Base-by-base conservation (phyloP, 2,329 filamentous ascomycete species). In the Dissoconium aciculare region DNA sequence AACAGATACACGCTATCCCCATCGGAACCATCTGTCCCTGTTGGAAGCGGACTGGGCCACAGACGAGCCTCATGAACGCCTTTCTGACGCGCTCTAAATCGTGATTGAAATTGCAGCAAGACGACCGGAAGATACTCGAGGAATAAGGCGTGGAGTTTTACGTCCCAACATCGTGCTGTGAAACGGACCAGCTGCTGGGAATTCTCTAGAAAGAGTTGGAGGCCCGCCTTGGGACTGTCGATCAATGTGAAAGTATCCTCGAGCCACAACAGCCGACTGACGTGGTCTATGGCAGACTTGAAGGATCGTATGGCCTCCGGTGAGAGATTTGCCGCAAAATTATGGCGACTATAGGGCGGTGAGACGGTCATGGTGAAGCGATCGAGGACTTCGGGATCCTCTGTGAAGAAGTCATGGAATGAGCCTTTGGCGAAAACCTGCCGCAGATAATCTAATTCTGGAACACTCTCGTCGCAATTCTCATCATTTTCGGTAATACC, bases 351-450 rank as follows among this genome's bases (percentile, higher is more conserved):
- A n/a, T n/a, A n/a, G 19, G 19, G 19, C 8, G 19, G 8, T n/a
- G 8, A 8, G n/a, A 23, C 19, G n/a, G 19, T 23, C 8, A 23
- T 8, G 8, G 19, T 23, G 8, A 8, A 8, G 19, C 19, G 8
- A 23, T n/a, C n/a, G 19, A n/a, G 8, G 19, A 8, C 19, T n/a
- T 8, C 8, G n/a, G 19, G 19, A n/a, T 23, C 19, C n/a, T 23
- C 8, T n/a, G 19, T n/a, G 19, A 23, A 23, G 19, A 23, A 8
- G 19, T 23, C 19, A n/a, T n/a, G 19, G 19, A 23, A n/a, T 23
- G 19, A n/a, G n/a, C n/a, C 19, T 8, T 23, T 23, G n/a, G 19
- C 19, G 19, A 23, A 23, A 23, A n/a, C 19, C n/a, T 23, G 19
- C 19, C n/a, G 19, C 8, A 23, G 19, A 23, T 23, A n/a, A 23